A percentile compares a stretch with the other conserved stretches of the same genome.
These are phyloP conservation scores for Dactylonectria macrodidyma DNA, from an alignment of 2,329 filamentous ascomycete species.

Conservation along the genomic window DNA sequence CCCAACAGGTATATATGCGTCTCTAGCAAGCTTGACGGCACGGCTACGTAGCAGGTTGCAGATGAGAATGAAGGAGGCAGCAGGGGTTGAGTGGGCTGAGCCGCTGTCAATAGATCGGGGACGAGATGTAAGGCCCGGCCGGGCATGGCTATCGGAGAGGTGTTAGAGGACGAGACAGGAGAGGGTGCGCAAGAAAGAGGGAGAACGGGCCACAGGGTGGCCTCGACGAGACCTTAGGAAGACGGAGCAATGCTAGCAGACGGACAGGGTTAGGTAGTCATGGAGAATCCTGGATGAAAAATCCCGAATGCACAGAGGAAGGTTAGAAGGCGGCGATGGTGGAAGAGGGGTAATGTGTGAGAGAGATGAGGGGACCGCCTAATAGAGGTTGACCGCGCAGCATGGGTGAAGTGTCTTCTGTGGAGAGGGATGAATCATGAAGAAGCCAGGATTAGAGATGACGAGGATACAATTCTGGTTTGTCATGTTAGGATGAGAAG, in stretches of 20 bases:
- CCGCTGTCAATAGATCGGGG: constrained; percentile 28
- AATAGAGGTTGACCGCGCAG: constrained; percentile 35
- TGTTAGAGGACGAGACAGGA: constrained; percentile 33
- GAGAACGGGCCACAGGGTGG: constrained; percentile 2
- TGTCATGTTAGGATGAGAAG: constrained; percentile 21
- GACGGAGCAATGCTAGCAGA: constrained; percentile 29
- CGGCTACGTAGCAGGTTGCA: constrained; percentile 20
- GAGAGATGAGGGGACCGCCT: constrained; percentile 36
- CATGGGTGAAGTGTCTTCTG: constrained; percentile 37
- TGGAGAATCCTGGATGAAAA: constrained; percentile 18
- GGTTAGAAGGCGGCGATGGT: not conserved
- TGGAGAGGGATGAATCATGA: constrained; percentile 38
- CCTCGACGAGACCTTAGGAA: not conserved
- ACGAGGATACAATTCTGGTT: constrained; percentile 21
- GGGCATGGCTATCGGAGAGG: constrained; percentile 15
- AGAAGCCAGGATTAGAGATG: constrained; percentile 38
- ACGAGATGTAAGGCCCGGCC: constrained; percentile 20
- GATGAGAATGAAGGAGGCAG: constrained; percentile 17
- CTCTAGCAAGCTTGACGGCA: constrained; percentile 15
- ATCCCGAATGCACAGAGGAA: constrained; percentile 9
- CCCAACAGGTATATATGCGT: constrained; percentile 26
- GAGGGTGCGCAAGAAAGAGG: constrained; percentile 13
- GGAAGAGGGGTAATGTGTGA: constrained; percentile 1
- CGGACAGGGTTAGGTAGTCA: constrained; percentile 29
- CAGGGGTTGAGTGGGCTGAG: constrained; percentile 24